A percentile compares a stretch with the other conserved stretches of the same genome.
phyloP scores from a whole-genome alignment of 306 rosid species.

The Pachyrhizus erosus region DNA sequence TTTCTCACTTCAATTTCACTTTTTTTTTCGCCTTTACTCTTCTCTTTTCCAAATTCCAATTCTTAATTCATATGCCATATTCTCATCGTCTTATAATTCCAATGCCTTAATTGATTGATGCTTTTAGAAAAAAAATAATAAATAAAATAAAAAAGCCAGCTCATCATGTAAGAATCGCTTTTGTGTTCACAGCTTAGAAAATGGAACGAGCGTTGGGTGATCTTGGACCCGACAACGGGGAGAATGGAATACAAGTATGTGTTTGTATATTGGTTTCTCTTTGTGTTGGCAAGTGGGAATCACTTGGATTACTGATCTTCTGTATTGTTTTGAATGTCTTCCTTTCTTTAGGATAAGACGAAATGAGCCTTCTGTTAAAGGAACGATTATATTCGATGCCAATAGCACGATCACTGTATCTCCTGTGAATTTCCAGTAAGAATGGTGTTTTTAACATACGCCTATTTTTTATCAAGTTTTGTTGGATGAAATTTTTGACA shows the following conservation, averaged over 20 bases:
- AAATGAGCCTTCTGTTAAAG: constrained; percentile 86
- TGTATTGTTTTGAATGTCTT: constrained; percentile 3
- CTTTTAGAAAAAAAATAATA: not conserved
- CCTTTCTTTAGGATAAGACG: constrained; percentile 73
- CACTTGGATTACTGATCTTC: constrained; percentile 14
- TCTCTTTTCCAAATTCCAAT: not conserved
- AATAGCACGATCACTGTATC: constrained; percentile 89
- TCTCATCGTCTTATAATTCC: constrained; percentile 5
- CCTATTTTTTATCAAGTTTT: constrained; percentile 11
- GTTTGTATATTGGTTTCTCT: constrained; percentile 31
- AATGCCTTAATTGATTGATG: not conserved
- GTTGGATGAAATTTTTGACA: constrained; percentile 34
- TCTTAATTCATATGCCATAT: not conserved
- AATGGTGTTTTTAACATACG: constrained; percentile 28
- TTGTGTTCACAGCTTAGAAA: constrained; percentile 70
- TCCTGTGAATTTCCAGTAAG: constrained; percentile 98
- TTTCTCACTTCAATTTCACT: constrained; percentile 6
- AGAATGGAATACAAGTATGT: constrained; percentile 98
- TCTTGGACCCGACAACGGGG: constrained; percentile 92
- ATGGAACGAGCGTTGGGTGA: constrained; percentile 98
- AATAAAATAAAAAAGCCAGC: not conserved
- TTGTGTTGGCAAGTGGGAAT: not conserved
- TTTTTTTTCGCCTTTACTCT: not conserved
- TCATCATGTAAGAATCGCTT: constrained; percentile 26
- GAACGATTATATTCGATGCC: constrained; percentile 83